A percentile compares a stretch with the other conserved stretches of the same genome.
phyloP scores from a whole-genome alignment of 768 basidiomycete genomes.

The Russula emetica region DNA sequence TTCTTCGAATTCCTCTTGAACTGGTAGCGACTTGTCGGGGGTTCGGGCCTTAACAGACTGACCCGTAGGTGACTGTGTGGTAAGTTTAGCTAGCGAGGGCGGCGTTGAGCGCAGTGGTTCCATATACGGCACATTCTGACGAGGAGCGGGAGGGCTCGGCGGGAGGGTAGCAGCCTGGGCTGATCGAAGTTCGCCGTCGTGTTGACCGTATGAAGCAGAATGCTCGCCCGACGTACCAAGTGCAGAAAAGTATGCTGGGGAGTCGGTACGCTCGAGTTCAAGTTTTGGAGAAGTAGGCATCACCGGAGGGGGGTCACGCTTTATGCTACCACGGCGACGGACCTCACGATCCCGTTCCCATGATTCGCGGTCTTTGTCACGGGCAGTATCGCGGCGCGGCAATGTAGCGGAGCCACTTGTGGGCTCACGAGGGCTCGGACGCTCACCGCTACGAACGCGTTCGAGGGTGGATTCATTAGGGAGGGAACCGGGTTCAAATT shows the following conservation, averaged over 20 bases:
- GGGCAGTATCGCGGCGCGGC: slow-evolving; percentile 22
- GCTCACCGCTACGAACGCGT: slow-evolving; percentile 18
- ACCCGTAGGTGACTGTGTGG: slow-evolving; percentile 24
- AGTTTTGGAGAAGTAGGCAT: slow-evolving; percentile 19
- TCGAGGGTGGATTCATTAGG: slow-evolving; percentile 27
- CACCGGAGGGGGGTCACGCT: slow-evolving; percentile 19
- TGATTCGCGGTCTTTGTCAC: slow-evolving; percentile 19
- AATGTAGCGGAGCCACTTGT: background rate
- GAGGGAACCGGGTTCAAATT: slow-evolving; percentile 22
- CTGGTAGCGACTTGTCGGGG: slow-evolving; percentile 28
- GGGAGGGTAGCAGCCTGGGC: slow-evolving; percentile 19
- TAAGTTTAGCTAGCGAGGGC: slow-evolving; percentile 10
- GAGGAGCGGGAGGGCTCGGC: slow-evolving; percentile 18
- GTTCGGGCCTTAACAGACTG: slow-evolving; percentile 25
- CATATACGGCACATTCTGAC: slow-evolving; percentile 18
- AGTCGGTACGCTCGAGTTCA: slow-evolving; percentile 20
- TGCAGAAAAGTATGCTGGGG: slow-evolving; percentile 24
- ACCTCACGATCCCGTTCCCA: slow-evolving; percentile 20
- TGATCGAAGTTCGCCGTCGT: slow-evolving; percentile 22
- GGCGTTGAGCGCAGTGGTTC: slow-evolving; percentile 24
- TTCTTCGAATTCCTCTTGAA: slow-evolving; percentile 28
- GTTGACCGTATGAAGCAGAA: slow-evolving; percentile 17
- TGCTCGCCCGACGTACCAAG: slow-evolving; percentile 19
- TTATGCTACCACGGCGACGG: slow-evolving; percentile 25
- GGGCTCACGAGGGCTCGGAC: slow-evolving; percentile 23